Base-by-base conservation (phyloP, 2,329 filamentous ascomycete species). In the Aspergillus brunneoviolaceus region DNA sequence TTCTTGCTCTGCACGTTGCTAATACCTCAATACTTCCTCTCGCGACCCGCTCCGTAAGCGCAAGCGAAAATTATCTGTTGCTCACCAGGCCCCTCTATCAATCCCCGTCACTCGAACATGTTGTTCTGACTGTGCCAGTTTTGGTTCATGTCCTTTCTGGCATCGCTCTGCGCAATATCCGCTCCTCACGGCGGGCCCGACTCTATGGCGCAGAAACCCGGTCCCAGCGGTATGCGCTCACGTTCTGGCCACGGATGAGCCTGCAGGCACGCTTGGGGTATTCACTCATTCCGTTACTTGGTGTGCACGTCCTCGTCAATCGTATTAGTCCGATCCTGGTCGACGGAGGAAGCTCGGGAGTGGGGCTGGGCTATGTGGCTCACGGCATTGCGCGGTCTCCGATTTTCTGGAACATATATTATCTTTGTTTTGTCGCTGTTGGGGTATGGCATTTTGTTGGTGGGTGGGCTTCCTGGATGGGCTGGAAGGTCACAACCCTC, bases 61-160 rank as follows among this genome's bases (percentile, higher is more conserved):
- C 87, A 55, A 90, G 90, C 61, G 93, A 97, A 73, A 87, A 87
- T 53, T 96, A 92, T 76, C 87, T 98, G 52, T 88, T 98, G 65
- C 90, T 96, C 75, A 93, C 92, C 29, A 87, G 94, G 62, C 93
- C 96, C 52, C 87, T 95, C 75, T 98, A 98, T 80, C 94, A 97
- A 76, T 93, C 91, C 1, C 84, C 89, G 2, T 80, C 91, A 16
- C 83, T 89, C 55, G 93, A 97, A 72, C 91, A 92, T 3, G 79
- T 96, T 21, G 82, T 98, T 62, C 85, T 98, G 61, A 87, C 84
- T 49, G 75, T 92, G 2, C 92, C 94, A 2, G 80, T 96, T 23
- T 74, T 87, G 60, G 84, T 88, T 2, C 94, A 98, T 74, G 81
- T 97, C 49, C 81, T 84, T 14, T 89, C 91, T 0, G 93, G 94